Percentiles rank a stretch among this genome's conserved stretches.
Evolutionary conservation across 2,329 filamentous ascomycete species (phyloP).

Genomic region (Colletotrichum musicola): DNA sequence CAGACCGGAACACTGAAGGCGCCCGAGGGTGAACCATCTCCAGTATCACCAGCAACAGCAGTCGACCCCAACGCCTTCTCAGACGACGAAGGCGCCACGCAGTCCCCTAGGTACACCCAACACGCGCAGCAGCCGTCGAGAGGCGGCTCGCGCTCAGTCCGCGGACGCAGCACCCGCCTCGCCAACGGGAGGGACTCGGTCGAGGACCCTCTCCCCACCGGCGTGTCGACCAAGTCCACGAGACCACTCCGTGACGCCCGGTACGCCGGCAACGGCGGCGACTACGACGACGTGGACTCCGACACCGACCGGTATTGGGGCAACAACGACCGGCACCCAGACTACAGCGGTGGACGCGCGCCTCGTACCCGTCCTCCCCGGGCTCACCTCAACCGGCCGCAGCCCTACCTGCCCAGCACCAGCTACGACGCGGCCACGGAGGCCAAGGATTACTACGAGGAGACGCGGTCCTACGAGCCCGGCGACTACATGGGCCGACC

Average conservation of each 20-base stretch:
- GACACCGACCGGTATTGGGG: slow-evolving; percentile 38
- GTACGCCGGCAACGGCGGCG: slow-evolving; percentile 22
- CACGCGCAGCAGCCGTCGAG: slow-evolving; percentile 28
- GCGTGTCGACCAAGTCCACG: slow-evolving; percentile 24
- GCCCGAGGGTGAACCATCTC: slow-evolving; percentile 33
- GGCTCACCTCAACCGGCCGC: slow-evolving; percentile 37
- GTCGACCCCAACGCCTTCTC: slow-evolving; percentile 35
- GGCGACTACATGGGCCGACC: slow-evolving; percentile 33
- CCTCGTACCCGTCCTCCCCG: slow-evolving; percentile 34
- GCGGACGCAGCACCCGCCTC: slow-evolving; percentile 1
- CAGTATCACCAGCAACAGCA: slow-evolving; percentile 38
- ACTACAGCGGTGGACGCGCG: slow-evolving; percentile 34
- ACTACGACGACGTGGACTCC: slow-evolving; percentile 29
- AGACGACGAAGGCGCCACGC: slow-evolving; percentile 24
- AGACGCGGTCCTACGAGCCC: slow-evolving; percentile 29
- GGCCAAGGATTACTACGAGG: slow-evolving; percentile 35
- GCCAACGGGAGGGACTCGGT: slow-evolving; percentile 4
- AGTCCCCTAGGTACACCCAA: not conserved
- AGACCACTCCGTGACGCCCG: slow-evolving; percentile 29
- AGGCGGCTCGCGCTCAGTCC: slow-evolving; percentile 25
- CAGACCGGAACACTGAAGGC: slow-evolving; percentile 32
- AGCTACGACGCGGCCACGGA: slow-evolving; percentile 31
- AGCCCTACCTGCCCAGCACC: slow-evolving; percentile 15
- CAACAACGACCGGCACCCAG: slow-evolving; percentile 22
- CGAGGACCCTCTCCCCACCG: slow-evolving; percentile 19